Conservation (phyloP, 2,329 filamentous ascomycete species). For the Pseudonectria buxi region DNA sequence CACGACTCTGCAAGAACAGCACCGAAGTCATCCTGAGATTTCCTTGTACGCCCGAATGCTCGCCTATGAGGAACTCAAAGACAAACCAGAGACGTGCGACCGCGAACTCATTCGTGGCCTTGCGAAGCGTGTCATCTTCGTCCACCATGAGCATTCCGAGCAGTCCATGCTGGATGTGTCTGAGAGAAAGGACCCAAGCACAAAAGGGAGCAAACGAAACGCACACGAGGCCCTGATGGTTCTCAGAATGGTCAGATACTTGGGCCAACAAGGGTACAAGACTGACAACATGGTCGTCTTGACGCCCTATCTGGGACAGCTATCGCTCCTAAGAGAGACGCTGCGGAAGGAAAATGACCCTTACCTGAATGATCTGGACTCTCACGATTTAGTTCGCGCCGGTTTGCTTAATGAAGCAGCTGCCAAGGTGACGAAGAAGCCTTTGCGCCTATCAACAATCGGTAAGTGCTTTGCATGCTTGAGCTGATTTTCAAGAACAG, state of each 20-base stretch:
- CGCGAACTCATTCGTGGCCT: conserved; percentile 50
- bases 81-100: conserved; percentile 42
- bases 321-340: conserved; percentile 48
- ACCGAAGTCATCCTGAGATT: conserved; percentile 64
- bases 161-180: conserved; percentile 31
- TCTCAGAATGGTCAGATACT: conserved; percentile 56
- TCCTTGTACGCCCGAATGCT: conserved; percentile 49
- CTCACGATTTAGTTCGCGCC: conserved; percentile 49
- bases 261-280: conserved; percentile 65
- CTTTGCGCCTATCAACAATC: conserved; percentile 60
- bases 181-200: conserved; percentile 44
- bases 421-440: conserved; percentile 43
- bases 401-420: conserved; percentile 52
- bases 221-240: conserved; percentile 60
- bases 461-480: conserved; percentile 38
- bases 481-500: background rate
- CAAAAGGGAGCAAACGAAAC: conserved; percentile 52
- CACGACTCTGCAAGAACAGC: conserved; percentile 52
- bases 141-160: conserved; percentile 57
- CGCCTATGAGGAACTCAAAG: conserved; percentile 55
- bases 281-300: conserved; percentile 60
- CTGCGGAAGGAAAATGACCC: conserved; percentile 55
- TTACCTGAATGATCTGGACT: conserved; percentile 62
- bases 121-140: conserved; percentile 53
- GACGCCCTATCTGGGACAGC: conserved; percentile 66